Evolutionary conservation across 2,329 filamentous ascomycete genomes (phyloP).

Genomic region (Graphilbum sp.): DNA sequence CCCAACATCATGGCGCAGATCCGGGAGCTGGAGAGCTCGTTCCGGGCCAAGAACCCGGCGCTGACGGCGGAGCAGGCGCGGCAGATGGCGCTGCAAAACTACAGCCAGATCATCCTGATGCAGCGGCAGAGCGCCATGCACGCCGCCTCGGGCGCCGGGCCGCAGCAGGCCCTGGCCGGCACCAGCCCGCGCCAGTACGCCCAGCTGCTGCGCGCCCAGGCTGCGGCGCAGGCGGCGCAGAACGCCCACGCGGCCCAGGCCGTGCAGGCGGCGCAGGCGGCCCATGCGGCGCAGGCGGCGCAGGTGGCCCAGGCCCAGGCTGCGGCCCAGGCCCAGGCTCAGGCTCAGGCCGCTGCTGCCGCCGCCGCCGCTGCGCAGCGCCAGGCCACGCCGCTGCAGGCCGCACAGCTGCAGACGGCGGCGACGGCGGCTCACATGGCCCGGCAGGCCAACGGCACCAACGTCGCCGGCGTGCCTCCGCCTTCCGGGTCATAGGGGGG

Average conservation of each 20-base stretch:
- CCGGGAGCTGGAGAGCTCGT: slow-evolving; percentile 33
- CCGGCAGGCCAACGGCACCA: slow-evolving; percentile 3
- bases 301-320: slow-evolving; percentile 12
- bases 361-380: neutral
- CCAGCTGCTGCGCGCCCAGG: slow-evolving; percentile 37
- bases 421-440: slow-evolving; percentile 1
- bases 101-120: slow-evolving; percentile 29
- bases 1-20: slow-evolving; percentile 31
- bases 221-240: slow-evolving; percentile 3
- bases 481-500: too few species aligned
- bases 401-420: neutral
- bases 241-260: slow-evolving; percentile 25
- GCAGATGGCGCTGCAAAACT: slow-evolving; percentile 33
- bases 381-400: slow-evolving; percentile 4
- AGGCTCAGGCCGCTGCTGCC: slow-evolving; percentile 9
- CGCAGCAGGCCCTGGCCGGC: slow-evolving; percentile 28
- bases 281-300: slow-evolving; percentile 21
- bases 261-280: slow-evolving; percentile 31
- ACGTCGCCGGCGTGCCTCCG: slow-evolving; percentile 1
- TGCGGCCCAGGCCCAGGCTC: slow-evolving; percentile 9
- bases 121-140: slow-evolving; percentile 33
- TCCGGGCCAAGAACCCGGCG: slow-evolving; percentile 33
- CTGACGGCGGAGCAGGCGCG: slow-evolving; percentile 32
- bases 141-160: slow-evolving; percentile 32
- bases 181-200: slow-evolving; percentile 44